These are phyloP conservation scores for Castanea crenata DNA, from an alignment of 306 rosid genomes.

Conservation along the genomic window DNA sequence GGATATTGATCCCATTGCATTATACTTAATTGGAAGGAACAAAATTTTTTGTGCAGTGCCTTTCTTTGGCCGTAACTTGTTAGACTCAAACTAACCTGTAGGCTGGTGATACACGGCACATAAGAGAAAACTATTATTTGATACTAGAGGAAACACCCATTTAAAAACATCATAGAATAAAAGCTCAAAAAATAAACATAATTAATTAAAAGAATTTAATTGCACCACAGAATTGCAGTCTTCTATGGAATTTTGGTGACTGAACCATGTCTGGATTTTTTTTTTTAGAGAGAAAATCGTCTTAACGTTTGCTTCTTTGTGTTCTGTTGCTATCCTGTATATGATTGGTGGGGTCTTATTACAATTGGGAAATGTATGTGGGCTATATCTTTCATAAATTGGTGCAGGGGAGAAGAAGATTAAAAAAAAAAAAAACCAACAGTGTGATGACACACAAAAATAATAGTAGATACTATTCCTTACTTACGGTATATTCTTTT, in stretches of 20 bases:
- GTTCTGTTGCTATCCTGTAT: background rate
- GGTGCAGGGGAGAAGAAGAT: background rate
- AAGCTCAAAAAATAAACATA: background rate
- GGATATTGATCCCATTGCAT: background rate
- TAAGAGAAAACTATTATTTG: background rate
- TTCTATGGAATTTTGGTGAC: background rate
- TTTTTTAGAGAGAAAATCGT: background rate
- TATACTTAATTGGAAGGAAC: background rate
- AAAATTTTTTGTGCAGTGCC: background rate
- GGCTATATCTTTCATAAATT: background rate
- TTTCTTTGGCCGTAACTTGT: background rate
- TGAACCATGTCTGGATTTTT: background rate
- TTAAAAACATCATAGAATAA: background rate
- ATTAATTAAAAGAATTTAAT: background rate
- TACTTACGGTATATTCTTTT: background rate
- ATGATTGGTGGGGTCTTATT: background rate
- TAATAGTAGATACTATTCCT: background rate
- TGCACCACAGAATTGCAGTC: background rate
- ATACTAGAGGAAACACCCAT: too few relatives aligned
- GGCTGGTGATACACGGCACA: background rate
- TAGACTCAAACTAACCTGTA: background rate
- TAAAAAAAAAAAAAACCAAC: background rate
- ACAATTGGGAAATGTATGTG: background rate
- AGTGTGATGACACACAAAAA: background rate
- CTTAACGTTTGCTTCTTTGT: background rate